Conservation (phyloP, 1,139 yeast species). For the Kodamaea suecica region DNA sequence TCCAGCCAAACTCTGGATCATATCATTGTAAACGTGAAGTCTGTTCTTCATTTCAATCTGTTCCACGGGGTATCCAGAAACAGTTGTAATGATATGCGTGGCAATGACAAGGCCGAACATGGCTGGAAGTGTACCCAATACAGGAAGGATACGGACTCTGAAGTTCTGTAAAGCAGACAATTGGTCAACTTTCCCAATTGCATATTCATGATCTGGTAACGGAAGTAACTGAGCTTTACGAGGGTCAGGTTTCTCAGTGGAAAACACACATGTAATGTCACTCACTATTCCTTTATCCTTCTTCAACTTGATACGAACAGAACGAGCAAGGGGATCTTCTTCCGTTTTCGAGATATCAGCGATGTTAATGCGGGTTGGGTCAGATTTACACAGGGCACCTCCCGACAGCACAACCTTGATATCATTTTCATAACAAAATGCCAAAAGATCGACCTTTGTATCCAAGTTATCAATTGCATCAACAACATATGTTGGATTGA, state of each 20-base stretch:
- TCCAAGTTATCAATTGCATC: conserved; percentile 97
- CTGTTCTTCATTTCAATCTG: conserved; percentile 92
- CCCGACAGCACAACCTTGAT: conserved; percentile 79
- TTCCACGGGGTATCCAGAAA: conserved; percentile 85
- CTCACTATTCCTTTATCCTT: conserved; percentile 62
- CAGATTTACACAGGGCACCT: conserved; percentile 85
- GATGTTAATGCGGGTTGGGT: conserved; percentile 45
- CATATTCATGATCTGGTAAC: conserved; percentile 72
- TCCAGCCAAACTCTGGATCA: conserved; percentile 79
- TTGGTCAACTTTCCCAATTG: conserved; percentile 82
- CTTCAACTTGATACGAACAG: conserved; percentile 80
- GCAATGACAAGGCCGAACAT: conserved; percentile 91
- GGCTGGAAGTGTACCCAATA: conserved; percentile 94
- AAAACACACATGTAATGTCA: conserved; percentile 85
- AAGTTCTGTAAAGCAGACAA: conserved; percentile 84
- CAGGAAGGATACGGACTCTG: conserved; percentile 91
- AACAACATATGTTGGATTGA: conserved; percentile 68
- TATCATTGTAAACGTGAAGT: conserved; percentile 75
- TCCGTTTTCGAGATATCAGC: conserved; percentile 56
- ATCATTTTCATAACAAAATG: conserved; percentile 59
- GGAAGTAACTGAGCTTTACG: conserved; percentile 86
- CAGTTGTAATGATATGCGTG: conserved; percentile 71
- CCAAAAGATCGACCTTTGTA: conserved; percentile 85
- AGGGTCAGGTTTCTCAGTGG: conserved; percentile 95
- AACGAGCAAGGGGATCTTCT: conserved; percentile 90